Percentiles rank a stretch among this genome's conserved stretches.
Conservation (phyloP, 179 eudicot species). For the Patellifolia procumbens region DNA sequence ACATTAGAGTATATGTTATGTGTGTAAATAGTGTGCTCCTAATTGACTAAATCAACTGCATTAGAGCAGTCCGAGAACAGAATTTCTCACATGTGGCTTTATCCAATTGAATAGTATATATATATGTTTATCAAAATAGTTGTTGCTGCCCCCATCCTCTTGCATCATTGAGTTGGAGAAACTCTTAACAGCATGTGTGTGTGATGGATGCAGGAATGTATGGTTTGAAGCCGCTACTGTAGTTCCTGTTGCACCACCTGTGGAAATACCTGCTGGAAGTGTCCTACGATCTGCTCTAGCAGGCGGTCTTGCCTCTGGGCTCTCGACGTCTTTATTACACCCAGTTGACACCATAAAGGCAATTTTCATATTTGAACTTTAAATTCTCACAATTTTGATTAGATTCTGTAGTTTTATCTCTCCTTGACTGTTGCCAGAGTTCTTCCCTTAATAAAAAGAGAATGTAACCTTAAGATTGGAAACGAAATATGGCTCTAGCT, state of each 20-base stretch:
- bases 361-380: constrained; percentile 24
- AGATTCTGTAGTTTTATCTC: no score
- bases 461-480: no score
- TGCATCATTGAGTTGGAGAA: background rate
- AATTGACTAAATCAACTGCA: no score
- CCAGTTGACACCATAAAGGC: constrained; percentile 92
- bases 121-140: background rate
- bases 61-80: no score
- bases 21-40: no score
- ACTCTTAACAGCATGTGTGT: constrained; percentile 3
- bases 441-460: background rate
- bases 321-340: constrained; percentile 84
- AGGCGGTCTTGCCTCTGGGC: constrained; percentile 90
- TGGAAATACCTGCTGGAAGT: constrained; percentile 73
- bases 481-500: background rate
- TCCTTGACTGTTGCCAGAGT: background rate
- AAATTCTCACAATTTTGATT: background rate
- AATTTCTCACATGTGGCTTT: no score
- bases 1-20: no score
- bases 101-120: no score
- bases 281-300: constrained; percentile 89
- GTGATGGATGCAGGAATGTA: constrained; percentile 53
- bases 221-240: constrained; percentile 97
- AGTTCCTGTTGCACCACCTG: constrained; percentile 91
- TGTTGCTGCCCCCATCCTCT: background rate